phyloP scores from a whole-genome alignment of 768 basidiomycete species.

The Nidula microcarpa region DNA sequence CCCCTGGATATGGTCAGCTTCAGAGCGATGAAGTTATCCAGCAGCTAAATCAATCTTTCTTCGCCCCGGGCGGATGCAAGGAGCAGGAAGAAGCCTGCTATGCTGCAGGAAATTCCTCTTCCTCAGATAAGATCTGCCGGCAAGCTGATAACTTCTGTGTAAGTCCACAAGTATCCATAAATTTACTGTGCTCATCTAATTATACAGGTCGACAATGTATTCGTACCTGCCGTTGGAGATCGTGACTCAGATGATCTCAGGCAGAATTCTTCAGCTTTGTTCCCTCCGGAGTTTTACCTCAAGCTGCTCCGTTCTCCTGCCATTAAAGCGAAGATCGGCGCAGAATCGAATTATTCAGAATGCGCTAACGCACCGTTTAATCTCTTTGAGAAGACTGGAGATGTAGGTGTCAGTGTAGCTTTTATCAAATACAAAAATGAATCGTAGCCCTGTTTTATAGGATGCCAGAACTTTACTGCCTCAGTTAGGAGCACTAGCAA shows the following conservation, averaged over 20 bases:
- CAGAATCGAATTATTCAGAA: slow-evolving; percentile 42
- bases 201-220: slow-evolving; percentile 40
- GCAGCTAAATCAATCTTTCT: slow-evolving; percentile 47
- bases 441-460: slow-evolving; percentile 15
- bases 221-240: slow-evolving; percentile 47
- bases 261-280: slow-evolving; percentile 47
- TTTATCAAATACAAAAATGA: not conserved
- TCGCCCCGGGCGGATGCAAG: slow-evolving; percentile 44
- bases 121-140: slow-evolving; percentile 47
- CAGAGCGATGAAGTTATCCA: slow-evolving; percentile 42
- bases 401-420: slow-evolving; percentile 28
- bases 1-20: slow-evolving; percentile 66
- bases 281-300: slow-evolving; percentile 57
- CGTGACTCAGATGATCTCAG: slow-evolving; percentile 55
- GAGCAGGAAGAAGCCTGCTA: slow-evolving; percentile 56
- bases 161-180: slow-evolving; percentile 11
- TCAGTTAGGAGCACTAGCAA: slow-evolving; percentile 41
- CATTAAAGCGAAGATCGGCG: slow-evolving; percentile 47
- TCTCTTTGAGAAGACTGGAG: slow-evolving; percentile 49
- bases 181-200: not conserved
- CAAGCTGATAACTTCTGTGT: slow-evolving; percentile 57
- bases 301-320: slow-evolving; percentile 34
- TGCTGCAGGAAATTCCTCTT: slow-evolving; percentile 41
- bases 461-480: slow-evolving; percentile 55
- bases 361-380: slow-evolving; percentile 42